Conservation (phyloP, 2,329 filamentous ascomycete genomes). For the Fusarium algeriense region DNA sequence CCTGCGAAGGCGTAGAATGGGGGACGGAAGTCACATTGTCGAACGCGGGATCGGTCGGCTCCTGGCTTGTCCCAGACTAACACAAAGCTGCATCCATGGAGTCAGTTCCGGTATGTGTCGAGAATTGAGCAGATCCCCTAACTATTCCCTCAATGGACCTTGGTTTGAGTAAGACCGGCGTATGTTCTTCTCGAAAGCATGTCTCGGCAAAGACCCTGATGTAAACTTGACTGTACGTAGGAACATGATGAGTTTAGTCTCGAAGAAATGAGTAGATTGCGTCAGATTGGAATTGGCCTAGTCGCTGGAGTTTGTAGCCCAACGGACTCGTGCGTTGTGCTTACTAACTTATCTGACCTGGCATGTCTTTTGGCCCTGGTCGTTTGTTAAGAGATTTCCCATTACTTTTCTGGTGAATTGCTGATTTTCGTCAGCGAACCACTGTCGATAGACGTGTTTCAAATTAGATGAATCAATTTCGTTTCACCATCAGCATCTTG, state of each 20-base stretch:
- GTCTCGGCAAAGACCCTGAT: neutral
- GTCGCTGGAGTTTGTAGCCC: neutral
- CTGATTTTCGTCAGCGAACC: neutral
- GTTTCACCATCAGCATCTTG: neutral
- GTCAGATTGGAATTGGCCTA: neutral
- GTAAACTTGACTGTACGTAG: neutral
- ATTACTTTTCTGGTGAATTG: neutral
- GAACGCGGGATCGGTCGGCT: neutral
- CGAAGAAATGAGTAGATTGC: neutral
- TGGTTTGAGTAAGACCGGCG: neutral
- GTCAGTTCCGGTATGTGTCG: neutral
- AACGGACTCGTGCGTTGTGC: neutral
- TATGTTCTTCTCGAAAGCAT: neutral
- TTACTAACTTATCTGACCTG: neutral
- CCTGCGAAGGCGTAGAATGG: neutral
- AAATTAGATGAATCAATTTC: too few species aligned
- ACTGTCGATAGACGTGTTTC: neutral
- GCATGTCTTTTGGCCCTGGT: too few species aligned
- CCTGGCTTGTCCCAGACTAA: neutral
- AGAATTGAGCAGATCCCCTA: neutral
- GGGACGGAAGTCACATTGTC: neutral
- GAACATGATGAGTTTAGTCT: neutral
- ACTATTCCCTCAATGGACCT: neutral
- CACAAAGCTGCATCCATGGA: neutral
- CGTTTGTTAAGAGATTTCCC: neutral